A percentile compares a stretch with the other conserved stretches of the same genome.
Evolutionary conservation across 2,329 filamentous ascomycete genomes (phyloP).

Genomic region (Diplodia scrobiculata): DNA sequence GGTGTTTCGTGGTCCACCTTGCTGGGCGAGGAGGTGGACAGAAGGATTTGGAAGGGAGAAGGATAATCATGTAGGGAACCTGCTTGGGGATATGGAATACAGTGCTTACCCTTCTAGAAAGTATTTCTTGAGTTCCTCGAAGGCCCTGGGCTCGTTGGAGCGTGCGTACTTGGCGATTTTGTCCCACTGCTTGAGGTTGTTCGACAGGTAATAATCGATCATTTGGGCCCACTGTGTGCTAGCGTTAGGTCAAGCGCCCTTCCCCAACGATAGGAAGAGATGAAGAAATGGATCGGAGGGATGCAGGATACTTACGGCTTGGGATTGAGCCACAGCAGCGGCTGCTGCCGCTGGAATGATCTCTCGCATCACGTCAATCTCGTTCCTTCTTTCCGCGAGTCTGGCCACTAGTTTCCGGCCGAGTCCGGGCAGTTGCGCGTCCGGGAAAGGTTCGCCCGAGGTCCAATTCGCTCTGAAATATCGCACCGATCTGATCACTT

Average conservation of each 20-base stretch:
- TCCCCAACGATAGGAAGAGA: too few species aligned
- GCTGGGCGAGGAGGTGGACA: too few species aligned
- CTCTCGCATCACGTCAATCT: slow-evolving; percentile 28
- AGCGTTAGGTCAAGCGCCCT: not conserved
- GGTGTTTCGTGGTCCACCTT: not conserved
- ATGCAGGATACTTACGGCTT: slow-evolving; percentile 22
- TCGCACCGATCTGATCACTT: slow-evolving; percentile 3
- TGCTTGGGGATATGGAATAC: not conserved
- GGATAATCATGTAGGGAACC: not conserved
- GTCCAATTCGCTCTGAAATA: slow-evolving; percentile 7
- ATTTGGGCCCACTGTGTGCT: slow-evolving; percentile 29
- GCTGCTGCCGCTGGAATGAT: slow-evolving; percentile 25
- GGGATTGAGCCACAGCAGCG: slow-evolving; percentile 25
- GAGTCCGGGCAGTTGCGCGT: not conserved
- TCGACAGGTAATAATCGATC: slow-evolving; percentile 30
- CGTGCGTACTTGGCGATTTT: slow-evolving; percentile 26
- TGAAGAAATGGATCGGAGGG: not conserved
- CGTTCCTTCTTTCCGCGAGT: slow-evolving; percentile 28
- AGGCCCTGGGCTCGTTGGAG: slow-evolving; percentile 19
- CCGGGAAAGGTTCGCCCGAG: slow-evolving; percentile 14
- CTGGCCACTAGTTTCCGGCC: slow-evolving; percentile 23
- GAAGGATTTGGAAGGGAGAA: slow-evolving; percentile 27
- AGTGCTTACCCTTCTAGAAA: slow-evolving; percentile 24
- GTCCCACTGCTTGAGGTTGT: slow-evolving; percentile 30
- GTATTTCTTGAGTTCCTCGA: slow-evolving; percentile 29